A percentile compares a stretch with the other conserved stretches of the same genome.
phyloP scores from a whole-genome alignment of 1,139 yeast species.

The Barnettozyma hawaiiensis region DNA sequence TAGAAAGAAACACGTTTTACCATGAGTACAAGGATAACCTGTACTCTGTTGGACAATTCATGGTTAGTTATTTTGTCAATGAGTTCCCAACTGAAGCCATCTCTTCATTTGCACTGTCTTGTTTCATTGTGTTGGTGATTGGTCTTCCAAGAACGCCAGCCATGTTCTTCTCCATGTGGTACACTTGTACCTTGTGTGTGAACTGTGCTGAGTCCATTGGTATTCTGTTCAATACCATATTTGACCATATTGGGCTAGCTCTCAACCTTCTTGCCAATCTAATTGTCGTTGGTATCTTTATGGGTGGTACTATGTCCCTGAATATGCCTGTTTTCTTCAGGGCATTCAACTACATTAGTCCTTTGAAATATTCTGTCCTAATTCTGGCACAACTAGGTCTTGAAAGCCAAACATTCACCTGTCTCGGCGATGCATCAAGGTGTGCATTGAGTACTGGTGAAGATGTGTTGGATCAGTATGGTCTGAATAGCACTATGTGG shows the following conservation, averaged over 20 bases:
- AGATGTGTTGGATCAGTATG: conserved; percentile 42
- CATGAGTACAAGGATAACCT: conserved; percentile 74
- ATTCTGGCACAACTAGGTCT: conserved; percentile 46
- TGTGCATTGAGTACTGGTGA: conserved; percentile 47
- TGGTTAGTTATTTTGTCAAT: conserved; percentile 54
- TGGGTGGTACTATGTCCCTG: conserved; percentile 85
- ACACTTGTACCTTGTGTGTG: conserved; percentile 48
- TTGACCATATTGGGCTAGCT: conserved; percentile 74
- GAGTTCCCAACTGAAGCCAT: conserved; percentile 72
- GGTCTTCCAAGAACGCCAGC: conserved; percentile 68
- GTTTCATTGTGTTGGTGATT: conserved; percentile 59
- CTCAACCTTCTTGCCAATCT: conserved; percentile 62
- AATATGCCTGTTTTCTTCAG: conserved; percentile 63
- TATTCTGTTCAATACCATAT: conserved; percentile 67
- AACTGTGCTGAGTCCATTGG: conserved; percentile 84
- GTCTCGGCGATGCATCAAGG: conserved; percentile 36
- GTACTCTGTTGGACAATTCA: conserved; percentile 64
- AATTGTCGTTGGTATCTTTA: conserved; percentile 63
- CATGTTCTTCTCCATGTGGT: conserved; percentile 62
- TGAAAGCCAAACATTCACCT: conserved; percentile 36
- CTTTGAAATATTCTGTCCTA: conserved; percentile 66
- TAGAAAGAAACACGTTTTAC: conserved; percentile 68
- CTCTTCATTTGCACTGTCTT: conserved; percentile 53
- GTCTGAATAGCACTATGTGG: conserved; percentile 32
- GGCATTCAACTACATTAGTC: conserved; percentile 69